Percentiles rank a stretch among this genome's conserved stretches.
phyloP scores from a whole-genome alignment of 768 basidiomycete species.

The Auriscalpium microsporum region DNA sequence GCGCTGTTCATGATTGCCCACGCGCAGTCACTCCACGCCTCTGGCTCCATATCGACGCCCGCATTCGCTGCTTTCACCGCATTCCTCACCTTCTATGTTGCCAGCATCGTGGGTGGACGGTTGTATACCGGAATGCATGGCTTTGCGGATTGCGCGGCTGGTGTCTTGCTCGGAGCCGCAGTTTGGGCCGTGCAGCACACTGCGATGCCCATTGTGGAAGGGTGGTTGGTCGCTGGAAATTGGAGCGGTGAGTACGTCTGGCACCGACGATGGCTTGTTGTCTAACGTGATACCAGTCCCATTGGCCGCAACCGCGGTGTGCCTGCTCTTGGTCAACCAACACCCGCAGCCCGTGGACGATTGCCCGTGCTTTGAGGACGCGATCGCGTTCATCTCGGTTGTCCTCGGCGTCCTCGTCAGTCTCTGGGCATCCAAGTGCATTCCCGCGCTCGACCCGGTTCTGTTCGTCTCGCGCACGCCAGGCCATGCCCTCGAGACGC shows the following conservation, averaged over 20 bases:
- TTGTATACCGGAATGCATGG: slow-evolving; percentile 88
- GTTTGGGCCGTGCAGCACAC: slow-evolving; percentile 47
- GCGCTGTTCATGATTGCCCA: slow-evolving; percentile 70
- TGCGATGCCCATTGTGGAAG: slow-evolving; percentile 31
- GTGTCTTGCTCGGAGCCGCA: slow-evolving; percentile 52
- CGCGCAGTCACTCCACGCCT: slow-evolving; percentile 41
- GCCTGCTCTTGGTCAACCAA: slow-evolving; percentile 70
- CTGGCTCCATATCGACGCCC: slow-evolving; percentile 34
- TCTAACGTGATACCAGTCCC: slow-evolving; percentile 35
- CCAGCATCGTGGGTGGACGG: slow-evolving; percentile 71
- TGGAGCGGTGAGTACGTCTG: slow-evolving; percentile 26
- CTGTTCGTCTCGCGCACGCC: slow-evolving; percentile 41
- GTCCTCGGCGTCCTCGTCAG: slow-evolving; percentile 65
- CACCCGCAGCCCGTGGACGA: slow-evolving; percentile 94
- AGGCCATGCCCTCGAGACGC: slow-evolving; percentile 40
- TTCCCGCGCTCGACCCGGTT: slow-evolving; percentile 25
- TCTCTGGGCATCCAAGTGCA: slow-evolving; percentile 50
- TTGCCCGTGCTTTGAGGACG: slow-evolving; percentile 97
- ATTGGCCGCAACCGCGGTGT: slow-evolving; percentile 48
- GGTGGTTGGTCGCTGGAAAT: slow-evolving; percentile 30
- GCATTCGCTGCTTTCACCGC: slow-evolving; percentile 33
- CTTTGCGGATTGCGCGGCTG: slow-evolving; percentile 63
- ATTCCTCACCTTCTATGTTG: slow-evolving; percentile 48
- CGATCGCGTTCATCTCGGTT: slow-evolving; percentile 87
- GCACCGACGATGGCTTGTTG: slow-evolving; percentile 8